Evolutionary conservation across 1,139 yeast genomes (phyloP).

Genomic region (Chernovozyma aurita): DNA sequence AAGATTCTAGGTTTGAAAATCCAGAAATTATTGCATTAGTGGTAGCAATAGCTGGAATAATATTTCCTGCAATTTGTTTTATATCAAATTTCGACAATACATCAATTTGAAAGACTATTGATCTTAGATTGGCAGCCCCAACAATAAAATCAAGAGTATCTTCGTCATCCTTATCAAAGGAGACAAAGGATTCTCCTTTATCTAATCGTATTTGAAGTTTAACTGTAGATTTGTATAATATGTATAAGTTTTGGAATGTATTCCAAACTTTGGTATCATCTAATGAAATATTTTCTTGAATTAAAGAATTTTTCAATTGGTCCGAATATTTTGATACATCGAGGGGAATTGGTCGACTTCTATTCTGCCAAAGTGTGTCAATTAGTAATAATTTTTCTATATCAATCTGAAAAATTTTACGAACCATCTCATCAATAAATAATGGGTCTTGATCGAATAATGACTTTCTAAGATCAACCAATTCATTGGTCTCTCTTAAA

Average conservation of each 20-base stretch:
- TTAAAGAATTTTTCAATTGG: slow-evolving; percentile 20
- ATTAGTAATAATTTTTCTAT: slow-evolving; percentile 68
- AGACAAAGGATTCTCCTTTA: slow-evolving; percentile 30
- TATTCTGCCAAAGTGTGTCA: slow-evolving; percentile 74
- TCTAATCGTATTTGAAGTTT: slow-evolving; percentile 47
- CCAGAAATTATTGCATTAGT: slow-evolving; percentile 96
- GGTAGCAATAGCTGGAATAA: slow-evolving; percentile 97
- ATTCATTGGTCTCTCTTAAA: slow-evolving; percentile 70
- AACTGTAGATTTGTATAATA: slow-evolving; percentile 48
- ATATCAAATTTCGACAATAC: slow-evolving; percentile 77
- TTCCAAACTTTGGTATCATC: slow-evolving; percentile 65
- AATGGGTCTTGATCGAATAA: slow-evolving; percentile 27
- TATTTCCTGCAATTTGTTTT: slow-evolving; percentile 94
- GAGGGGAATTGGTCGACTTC: slow-evolving; percentile 66
- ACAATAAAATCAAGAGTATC: slow-evolving; percentile 87
- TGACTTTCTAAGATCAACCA: slow-evolving; percentile 55
- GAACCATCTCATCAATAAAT: slow-evolving; percentile 40
- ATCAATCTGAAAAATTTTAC: slow-evolving; percentile 61
- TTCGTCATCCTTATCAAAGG: slow-evolving; percentile 92
- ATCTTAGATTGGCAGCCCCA: slow-evolving; percentile 81
- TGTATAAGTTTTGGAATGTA: slow-evolving; percentile 57
- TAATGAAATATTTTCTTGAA: not conserved
- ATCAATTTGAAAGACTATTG: slow-evolving; percentile 68
- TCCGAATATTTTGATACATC: slow-evolving; percentile 11
- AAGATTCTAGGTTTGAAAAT: slow-evolving; percentile 68